Evolutionary conservation across 371 early-diverging fungal genomes (phyloP).

Genomic region (Basidiobolus meristosporus): DNA sequence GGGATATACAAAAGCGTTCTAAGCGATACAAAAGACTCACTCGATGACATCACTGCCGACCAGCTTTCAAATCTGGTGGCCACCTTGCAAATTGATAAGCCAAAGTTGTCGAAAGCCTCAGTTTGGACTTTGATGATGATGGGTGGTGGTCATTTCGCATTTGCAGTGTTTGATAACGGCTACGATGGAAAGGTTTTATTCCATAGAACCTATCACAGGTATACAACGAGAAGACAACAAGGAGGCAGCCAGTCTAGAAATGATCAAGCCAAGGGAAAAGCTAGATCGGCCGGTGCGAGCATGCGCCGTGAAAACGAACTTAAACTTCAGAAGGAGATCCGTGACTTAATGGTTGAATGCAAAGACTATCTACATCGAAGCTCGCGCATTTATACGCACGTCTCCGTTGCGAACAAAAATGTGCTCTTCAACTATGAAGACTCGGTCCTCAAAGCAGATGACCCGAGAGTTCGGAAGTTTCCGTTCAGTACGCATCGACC

Average conservation of each 20-base stretch:
- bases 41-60: too few species aligned
- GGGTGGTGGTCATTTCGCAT: constrained; percentile 83
- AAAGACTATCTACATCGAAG: constrained; percentile 21
- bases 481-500: constrained; percentile 70
- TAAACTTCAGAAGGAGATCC: constrained; percentile 54
- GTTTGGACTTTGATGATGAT: constrained; percentile 74
- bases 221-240: constrained; percentile 88
- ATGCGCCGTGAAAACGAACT: constrained; percentile 80
- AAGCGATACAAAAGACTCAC: too few species aligned
- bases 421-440: constrained; percentile 38
- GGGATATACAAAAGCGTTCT: too few species aligned
- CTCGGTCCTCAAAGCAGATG: constrained; percentile 23
- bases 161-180: constrained; percentile 56
- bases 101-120: too few species aligned
- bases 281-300: constrained; percentile 80
- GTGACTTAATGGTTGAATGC: constrained; percentile 49
- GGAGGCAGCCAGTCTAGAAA: constrained; percentile 78
- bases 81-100: too few species aligned
- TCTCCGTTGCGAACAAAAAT: constrained; percentile 36
- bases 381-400: constrained; percentile 43
- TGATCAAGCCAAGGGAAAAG: constrained; percentile 63
- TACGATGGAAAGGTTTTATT: constrained; percentile 16
- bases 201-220: constrained; percentile 84
- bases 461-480: constrained; percentile 33
- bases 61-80: too few species aligned